Percentiles rank a stretch among this genome's conserved stretches.
These are phyloP conservation scores for Brettanomyces anomalus DNA, from an alignment of 805 yeast genomes.

Conservation along the genomic window DNA sequence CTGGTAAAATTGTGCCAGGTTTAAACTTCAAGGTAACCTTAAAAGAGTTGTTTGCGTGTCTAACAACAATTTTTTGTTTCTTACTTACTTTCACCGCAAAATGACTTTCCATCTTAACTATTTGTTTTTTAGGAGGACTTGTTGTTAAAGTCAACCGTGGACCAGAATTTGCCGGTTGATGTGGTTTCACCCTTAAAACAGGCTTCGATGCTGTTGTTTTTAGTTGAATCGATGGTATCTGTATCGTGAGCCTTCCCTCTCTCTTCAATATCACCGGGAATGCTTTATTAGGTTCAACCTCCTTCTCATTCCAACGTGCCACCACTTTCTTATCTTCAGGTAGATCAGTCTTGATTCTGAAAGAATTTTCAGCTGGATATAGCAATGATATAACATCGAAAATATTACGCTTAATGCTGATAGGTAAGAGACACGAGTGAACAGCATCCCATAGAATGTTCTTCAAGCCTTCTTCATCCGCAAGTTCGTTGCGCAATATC, in stretches of 20 bases:
- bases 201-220: conserved; percentile 12
- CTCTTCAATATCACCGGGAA: conserved; percentile 1
- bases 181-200: conserved; percentile 7
- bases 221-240: conserved; percentile 28
- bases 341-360: conserved; percentile 51
- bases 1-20: conserved; percentile 2
- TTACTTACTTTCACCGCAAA: background rate
- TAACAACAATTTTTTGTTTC: background rate
- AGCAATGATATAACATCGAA: conserved; percentile 60
- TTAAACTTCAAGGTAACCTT: background rate
- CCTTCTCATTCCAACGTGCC: conserved; percentile 34
- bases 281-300: conserved; percentile 1
- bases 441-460: conserved; percentile 60
- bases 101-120: conserved; percentile 1
- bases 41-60: background rate
- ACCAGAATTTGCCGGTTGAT: background rate
- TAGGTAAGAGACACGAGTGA: conserved; percentile 49
- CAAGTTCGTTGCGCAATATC: conserved; percentile 49
- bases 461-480: conserved; percentile 49
- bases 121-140: background rate
- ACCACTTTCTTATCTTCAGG: conserved; percentile 65
- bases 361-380: conserved; percentile 50
- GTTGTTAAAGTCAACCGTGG: background rate
- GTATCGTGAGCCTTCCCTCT: conserved; percentile 42
- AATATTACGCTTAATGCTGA: conserved; percentile 51